Conservation (phyloP, 495 filamentous ascomycete species). For the Apodospora peruviana region DNA sequence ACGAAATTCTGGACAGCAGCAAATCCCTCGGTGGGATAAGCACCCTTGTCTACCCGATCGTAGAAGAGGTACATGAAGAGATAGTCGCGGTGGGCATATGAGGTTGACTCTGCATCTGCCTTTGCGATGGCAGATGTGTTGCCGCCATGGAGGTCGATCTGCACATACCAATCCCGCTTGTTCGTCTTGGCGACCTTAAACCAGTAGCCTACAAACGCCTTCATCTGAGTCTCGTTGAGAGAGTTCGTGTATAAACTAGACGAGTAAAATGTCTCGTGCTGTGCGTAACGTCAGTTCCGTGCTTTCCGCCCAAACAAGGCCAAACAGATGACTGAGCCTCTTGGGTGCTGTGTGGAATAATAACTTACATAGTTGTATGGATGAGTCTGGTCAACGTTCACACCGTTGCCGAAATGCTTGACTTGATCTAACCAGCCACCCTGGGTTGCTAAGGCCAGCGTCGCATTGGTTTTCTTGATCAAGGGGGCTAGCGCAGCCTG, state of each 20-base stretch:
- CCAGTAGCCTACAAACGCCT: slow-evolving; percentile 37
- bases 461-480: slow-evolving; percentile 28
- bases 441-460: slow-evolving; percentile 23
- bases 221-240: slow-evolving; percentile 29
- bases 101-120: slow-evolving; percentile 19
- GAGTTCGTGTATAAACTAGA: slow-evolving; percentile 31
- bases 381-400: slow-evolving; percentile 31
- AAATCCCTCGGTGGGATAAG: slow-evolving; percentile 26
- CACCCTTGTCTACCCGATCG: slow-evolving; percentile 29
- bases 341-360: not conserved
- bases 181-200: slow-evolving; percentile 36
- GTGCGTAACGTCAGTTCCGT: not conserved
- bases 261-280: slow-evolving; percentile 45
- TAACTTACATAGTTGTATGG: slow-evolving; percentile 18
- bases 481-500: slow-evolving; percentile 29
- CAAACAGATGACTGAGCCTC: not conserved
- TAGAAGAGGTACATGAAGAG: slow-evolving; percentile 41
- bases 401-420: slow-evolving; percentile 35
- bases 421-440: slow-evolving; percentile 36
- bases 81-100: slow-evolving; percentile 42
- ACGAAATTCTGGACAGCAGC: slow-evolving; percentile 33
- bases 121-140: slow-evolving; percentile 34
- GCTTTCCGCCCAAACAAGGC: not conserved
- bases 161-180: slow-evolving; percentile 39
- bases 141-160: slow-evolving; percentile 42